These are phyloP conservation scores for Epithele typhae DNA, from an alignment of 768 basidiomycete species.

Conservation along the genomic window DNA sequence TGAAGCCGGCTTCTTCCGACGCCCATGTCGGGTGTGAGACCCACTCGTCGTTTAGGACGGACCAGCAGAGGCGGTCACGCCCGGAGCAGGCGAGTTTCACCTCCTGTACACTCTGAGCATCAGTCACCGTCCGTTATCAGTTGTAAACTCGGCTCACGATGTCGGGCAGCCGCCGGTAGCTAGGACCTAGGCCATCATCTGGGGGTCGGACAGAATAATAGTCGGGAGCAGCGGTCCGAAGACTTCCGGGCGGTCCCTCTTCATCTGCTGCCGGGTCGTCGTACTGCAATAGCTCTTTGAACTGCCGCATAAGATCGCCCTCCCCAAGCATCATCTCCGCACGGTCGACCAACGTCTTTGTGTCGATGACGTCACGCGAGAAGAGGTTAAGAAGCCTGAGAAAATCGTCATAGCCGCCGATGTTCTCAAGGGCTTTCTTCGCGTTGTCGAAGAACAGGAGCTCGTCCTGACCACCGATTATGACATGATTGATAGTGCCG, in stretches of 20 bases:
- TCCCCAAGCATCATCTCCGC: constrained; percentile 81
- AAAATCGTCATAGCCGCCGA: constrained; percentile 88
- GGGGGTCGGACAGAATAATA: constrained; percentile 73
- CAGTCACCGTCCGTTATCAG: too few relatives aligned
- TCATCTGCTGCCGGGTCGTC: constrained; percentile 62
- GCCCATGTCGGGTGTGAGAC: constrained; percentile 99
- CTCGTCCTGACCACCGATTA: constrained; percentile 50
- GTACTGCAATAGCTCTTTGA: constrained; percentile 83
- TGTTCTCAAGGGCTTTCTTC: constrained; percentile 71
- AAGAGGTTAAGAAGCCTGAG: constrained; percentile 89
- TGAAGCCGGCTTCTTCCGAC: constrained; percentile 91
- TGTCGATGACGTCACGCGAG: constrained; percentile 87
- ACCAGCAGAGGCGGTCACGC: constrained; percentile 90
- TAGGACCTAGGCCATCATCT: constrained; percentile 86
- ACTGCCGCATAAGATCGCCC: constrained; percentile 72
- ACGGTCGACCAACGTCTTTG: constrained; percentile 74
- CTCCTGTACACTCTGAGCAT: constrained; percentile 65
- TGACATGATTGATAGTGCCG: too few relatives aligned
- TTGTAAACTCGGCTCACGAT: constrained; percentile 83
- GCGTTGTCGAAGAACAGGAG: constrained; percentile 93
- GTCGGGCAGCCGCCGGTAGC: constrained; percentile 86
- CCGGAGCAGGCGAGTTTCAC: constrained; percentile 88
- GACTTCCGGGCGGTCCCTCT: constrained; percentile 73
- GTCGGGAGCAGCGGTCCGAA: constrained; percentile 72
- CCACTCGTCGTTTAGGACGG: constrained; percentile 96